Base-by-base conservation (phyloP, 257 asterid genomes). In the Mitragyna speciosa region DNA sequence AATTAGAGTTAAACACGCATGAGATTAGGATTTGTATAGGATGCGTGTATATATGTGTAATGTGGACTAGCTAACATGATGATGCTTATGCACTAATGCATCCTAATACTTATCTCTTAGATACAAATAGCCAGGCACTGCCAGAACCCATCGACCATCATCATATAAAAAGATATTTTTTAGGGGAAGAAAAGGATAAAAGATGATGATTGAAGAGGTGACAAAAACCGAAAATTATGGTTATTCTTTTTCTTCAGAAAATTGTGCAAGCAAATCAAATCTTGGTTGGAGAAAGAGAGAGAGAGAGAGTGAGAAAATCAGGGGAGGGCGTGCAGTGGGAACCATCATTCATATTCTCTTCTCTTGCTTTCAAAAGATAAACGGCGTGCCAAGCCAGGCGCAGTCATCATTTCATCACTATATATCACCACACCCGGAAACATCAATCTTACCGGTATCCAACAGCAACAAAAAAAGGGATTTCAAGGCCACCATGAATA, bases 331-430 rank as follows among this genome's bases (percentile, higher is more conserved):
- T 81, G 85, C 87, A 63, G 49, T 69, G 79, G 76, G 76, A 81
- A 84, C 83, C 87, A 84, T 84, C 85, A 84, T 84, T 84, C 81
- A 68, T 78, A 77, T 59, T 75, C 61, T 63, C 61, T 75, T 66
- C 73, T 36, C 17, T 54, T 69, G 41, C 75, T 73, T 68, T 74
- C 69, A 81, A 81, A 75, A 81, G 77, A 81, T 81, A 75, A 81
- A 75, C 52, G 85, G 85, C 85, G 87, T 84, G 85, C 81, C 79
- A 73, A 84, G 68, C 64, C 67, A 74, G 36, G 68, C 5, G 30
- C 81, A 78, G 71, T 84, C 87, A 78, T 75, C 85, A 78, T 84
- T 80, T 79, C 84, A 54, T 75, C 70, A 36, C 69, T 76, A 77
- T 73, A 71, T 68, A 78, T 43, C 78, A 70, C 47, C 75, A 70